phyloP scores from a whole-genome alignment of 2,329 filamentous ascomycete species.

The Penicillium olsonii region DNA sequence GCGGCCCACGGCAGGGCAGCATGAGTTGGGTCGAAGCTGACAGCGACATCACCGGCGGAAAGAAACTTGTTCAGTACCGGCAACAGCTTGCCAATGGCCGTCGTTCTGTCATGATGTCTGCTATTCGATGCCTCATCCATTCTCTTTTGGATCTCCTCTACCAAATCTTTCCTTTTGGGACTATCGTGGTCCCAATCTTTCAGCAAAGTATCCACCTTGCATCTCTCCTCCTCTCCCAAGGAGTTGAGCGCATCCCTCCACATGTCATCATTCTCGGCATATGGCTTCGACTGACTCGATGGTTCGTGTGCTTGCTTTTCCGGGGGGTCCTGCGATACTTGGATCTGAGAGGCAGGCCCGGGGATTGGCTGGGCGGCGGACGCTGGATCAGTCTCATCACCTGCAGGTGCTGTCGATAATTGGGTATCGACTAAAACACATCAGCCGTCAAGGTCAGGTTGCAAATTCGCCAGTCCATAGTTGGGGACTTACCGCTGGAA shows the following conservation, averaged over 20 bases:
- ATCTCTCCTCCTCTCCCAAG: background rate
- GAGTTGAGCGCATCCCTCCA: background rate
- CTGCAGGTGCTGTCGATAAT: background rate
- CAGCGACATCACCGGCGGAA: background rate
- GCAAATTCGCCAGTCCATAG: background rate
- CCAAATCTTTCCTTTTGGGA: background rate
- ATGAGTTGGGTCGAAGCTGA: background rate
- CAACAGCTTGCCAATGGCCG: background rate
- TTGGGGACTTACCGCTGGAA: background rate
- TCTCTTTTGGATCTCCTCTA: background rate
- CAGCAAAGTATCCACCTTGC: background rate
- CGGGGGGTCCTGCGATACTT: background rate
- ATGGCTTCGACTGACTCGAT: background rate
- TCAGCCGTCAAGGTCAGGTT: background rate
- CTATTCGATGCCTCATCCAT: background rate
- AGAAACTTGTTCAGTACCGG: background rate
- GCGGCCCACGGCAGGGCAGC: slow-evolving; percentile 1
- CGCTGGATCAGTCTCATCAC: background rate
- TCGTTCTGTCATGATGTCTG: background rate
- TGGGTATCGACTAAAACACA: background rate
- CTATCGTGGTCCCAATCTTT: background rate
- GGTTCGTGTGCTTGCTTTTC: background rate
- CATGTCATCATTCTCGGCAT: background rate
- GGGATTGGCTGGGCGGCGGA: background rate
- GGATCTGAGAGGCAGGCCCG: no score